These are phyloP conservation scores for Fragilaria crotonensis DNA, from an alignment of 108 stramenopile species.

Conservation along the genomic window DNA sequence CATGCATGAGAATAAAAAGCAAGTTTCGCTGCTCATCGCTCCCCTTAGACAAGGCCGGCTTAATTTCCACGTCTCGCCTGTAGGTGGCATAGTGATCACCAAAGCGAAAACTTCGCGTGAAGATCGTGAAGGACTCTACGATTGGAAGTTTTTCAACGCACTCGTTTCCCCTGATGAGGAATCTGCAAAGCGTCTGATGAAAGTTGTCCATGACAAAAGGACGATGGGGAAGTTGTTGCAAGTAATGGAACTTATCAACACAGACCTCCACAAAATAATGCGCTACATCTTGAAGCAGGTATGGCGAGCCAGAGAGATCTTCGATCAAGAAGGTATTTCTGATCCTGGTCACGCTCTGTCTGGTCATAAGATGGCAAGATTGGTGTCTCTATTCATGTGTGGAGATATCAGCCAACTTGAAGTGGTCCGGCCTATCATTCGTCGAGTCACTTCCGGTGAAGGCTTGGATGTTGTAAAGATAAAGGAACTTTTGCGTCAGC, in stretches of 20 bases:
- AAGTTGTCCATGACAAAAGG: slow-evolving; percentile 79
- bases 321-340: slow-evolving; percentile 69
- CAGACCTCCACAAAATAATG: slow-evolving; percentile 51
- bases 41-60: slow-evolving; percentile 80
- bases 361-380: slow-evolving; percentile 65
- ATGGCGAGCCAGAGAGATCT: slow-evolving; percentile 82
- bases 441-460: slow-evolving; percentile 68
- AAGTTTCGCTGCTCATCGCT: slow-evolving; percentile 61
- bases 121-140: slow-evolving; percentile 72
- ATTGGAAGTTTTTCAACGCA: slow-evolving; percentile 90
- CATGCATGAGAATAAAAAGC: slow-evolving; percentile 68
- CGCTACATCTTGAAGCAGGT: slow-evolving; percentile 52
- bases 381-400: slow-evolving; percentile 63
- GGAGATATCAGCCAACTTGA: slow-evolving; percentile 66
- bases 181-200: slow-evolving; percentile 51
- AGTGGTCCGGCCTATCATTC: slow-evolving; percentile 58
- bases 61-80: slow-evolving; percentile 72
- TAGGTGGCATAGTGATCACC: slow-evolving; percentile 76
- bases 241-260: slow-evolving; percentile 65
- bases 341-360: slow-evolving; percentile 79
- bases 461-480: slow-evolving; percentile 76
- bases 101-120: slow-evolving; percentile 76
- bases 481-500: slow-evolving; percentile 68
- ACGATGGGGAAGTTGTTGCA: slow-evolving; percentile 74
- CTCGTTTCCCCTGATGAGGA: slow-evolving; percentile 78